Percentiles rank a stretch among this genome's conserved stretches.
Evolutionary conservation across 176 grass and related monocot species (phyloP).

Genomic region (Raddia guianensis): DNA sequence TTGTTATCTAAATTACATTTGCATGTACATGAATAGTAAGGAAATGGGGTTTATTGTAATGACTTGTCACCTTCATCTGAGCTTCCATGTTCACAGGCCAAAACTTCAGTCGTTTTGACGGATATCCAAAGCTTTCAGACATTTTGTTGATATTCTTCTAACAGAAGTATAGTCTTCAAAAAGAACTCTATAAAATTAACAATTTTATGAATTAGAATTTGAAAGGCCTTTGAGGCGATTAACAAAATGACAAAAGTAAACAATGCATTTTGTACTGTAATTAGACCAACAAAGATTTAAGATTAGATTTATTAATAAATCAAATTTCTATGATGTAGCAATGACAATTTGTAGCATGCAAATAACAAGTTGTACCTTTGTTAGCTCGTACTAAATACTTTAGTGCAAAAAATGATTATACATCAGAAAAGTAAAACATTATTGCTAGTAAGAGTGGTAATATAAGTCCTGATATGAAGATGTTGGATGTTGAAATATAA

Average conservation of each 20-base stretch:
- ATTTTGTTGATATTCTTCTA: background rate
- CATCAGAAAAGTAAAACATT: background rate
- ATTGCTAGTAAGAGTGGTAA: background rate
- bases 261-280: background rate
- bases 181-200: background rate
- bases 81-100: background rate
- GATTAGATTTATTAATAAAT: background rate
- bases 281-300: background rate
- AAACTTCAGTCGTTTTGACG: background rate
- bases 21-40: background rate
- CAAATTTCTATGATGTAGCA: background rate
- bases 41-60: background rate
- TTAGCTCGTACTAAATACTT: background rate
- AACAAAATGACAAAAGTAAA: background rate
- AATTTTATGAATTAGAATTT: background rate
- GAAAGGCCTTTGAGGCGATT: background rate
- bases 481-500: background rate
- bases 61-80: background rate
- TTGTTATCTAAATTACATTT: background rate
- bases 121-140: background rate
- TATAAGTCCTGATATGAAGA: background rate
- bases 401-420: background rate
- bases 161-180: background rate
- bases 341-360: background rate
- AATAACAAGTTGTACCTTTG: background rate